Evolutionary conservation across 495 filamentous ascomycete species (phyloP).

Genomic region (Penicillium ochrochloron): DNA sequence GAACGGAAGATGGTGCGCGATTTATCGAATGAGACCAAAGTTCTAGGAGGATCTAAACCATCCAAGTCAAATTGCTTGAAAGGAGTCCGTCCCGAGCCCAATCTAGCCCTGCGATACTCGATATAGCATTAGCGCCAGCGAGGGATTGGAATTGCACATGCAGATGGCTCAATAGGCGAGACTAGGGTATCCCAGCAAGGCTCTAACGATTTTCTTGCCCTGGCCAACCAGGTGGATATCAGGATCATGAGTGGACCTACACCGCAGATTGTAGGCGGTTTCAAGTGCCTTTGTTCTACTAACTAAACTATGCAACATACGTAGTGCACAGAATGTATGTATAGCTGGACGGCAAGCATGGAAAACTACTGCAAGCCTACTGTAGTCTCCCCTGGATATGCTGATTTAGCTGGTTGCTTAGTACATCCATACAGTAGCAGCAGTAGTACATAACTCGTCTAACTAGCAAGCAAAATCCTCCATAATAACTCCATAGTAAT

Average conservation of each 20-base stretch:
- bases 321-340: neutral
- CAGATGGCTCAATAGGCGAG: conserved; percentile 8
- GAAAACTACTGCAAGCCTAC: neutral
- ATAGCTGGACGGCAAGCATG: neutral
- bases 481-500: neutral
- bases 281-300: neutral
- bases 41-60: neutral
- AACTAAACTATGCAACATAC: neutral
- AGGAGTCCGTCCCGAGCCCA: neutral
- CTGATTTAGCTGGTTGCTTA: neutral
- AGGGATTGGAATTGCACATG: conserved; percentile 2
- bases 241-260: neutral
- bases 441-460: too few relatives aligned
- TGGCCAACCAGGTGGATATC: neutral
- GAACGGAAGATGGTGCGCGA: neutral
- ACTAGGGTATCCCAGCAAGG: neutral
- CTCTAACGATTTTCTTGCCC: neutral
- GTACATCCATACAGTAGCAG: too few relatives aligned
- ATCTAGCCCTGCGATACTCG: neutral
- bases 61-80: neutral
- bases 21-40: neutral
- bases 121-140: conserved; percentile 1
- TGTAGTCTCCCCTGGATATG: neutral
- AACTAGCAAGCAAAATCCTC: neutral
- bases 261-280: neutral